These are phyloP conservation scores for Wickerhamiella bombiphila DNA, from an alignment of 805 yeast species.

Conservation along the genomic window DNA sequence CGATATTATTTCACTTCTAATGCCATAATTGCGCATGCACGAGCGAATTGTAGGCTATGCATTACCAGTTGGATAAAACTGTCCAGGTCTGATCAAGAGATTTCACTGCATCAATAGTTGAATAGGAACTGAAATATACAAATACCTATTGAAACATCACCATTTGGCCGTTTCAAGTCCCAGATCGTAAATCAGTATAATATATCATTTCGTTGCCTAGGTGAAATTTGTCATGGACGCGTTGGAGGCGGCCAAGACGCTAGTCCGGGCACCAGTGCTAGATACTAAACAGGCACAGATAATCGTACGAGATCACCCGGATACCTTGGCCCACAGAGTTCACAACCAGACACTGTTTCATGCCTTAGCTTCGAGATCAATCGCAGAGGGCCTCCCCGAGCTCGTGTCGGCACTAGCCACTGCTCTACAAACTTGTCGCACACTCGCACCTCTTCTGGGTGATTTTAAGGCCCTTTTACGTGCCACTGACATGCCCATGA, in stretches of 20 bases:
- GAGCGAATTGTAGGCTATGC: too few relatives aligned
- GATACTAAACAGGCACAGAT: neutral
- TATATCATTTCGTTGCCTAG: neutral
- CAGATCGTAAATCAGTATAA: too few relatives aligned
- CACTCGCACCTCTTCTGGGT: conserved; percentile 3
- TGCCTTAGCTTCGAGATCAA: conserved; percentile 5
- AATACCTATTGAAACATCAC: too few relatives aligned
- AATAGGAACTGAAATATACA: too few relatives aligned
- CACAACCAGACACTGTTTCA: conserved; percentile 7
- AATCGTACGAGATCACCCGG: conserved; percentile 2
- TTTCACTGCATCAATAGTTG: too few relatives aligned
- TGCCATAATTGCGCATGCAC: too few relatives aligned
- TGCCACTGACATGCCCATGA: neutral
- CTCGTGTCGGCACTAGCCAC: conserved; percentile 1
- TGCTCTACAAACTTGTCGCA: conserved; percentile 3
- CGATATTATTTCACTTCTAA: too few relatives aligned
- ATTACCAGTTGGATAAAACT: too few relatives aligned
- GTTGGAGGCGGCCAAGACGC: conserved; percentile 1
- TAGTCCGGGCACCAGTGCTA: neutral
- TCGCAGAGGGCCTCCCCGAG: neutral
- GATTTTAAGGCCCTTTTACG: neutral
- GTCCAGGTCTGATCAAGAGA: too few relatives aligned
- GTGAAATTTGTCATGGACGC: neutral
- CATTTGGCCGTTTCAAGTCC: too few relatives aligned
- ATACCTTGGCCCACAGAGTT: conserved; percentile 2